Conservation (phyloP, 139 green algal species). For the Marvania coccoides region DNA sequence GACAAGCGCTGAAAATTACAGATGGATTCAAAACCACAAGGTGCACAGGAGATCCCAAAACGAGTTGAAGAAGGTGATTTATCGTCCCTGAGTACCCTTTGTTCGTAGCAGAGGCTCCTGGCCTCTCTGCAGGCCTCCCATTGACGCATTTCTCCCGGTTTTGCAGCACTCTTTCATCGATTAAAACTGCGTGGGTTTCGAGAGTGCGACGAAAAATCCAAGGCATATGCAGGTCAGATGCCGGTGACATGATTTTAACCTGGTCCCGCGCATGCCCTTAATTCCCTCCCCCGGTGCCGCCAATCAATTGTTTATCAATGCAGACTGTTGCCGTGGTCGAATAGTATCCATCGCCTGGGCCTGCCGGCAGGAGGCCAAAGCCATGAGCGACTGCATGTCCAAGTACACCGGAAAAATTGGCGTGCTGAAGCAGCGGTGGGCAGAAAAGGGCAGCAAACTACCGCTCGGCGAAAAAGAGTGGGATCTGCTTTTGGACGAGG, state of each 20-base stretch:
- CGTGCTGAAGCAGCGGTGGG: slow-evolving; percentile 37
- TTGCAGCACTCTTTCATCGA: slow-evolving; percentile 37
- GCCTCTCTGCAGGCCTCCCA: too few relatives aligned
- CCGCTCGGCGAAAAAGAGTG: slow-evolving; percentile 31
- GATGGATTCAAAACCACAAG: too few relatives aligned
- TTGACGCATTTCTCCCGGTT: too few relatives aligned
- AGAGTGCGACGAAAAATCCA: slow-evolving; percentile 7
- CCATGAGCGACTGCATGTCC: slow-evolving; percentile 25
- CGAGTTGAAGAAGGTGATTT: slow-evolving; percentile 12
- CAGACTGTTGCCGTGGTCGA: slow-evolving; percentile 27
- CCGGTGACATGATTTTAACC: too few relatives aligned
- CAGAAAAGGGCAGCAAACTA: slow-evolving; percentile 13
- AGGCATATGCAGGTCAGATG: slow-evolving; percentile 26
- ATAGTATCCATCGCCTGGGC: slow-evolving; percentile 38
- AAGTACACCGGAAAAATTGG: slow-evolving; percentile 29
- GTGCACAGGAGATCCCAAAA: slow-evolving; percentile 3
- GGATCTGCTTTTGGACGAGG: slow-evolving; percentile 26
- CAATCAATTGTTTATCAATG: too few relatives aligned
- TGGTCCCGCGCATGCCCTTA: too few relatives aligned
- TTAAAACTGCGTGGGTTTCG: slow-evolving; percentile 26
- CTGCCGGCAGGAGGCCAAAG: slow-evolving; percentile 28
- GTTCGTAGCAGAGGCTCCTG: too few relatives aligned
- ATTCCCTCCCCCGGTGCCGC: too few relatives aligned
- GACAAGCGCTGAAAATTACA: too few relatives aligned
- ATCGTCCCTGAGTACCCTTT: background rate